Evolutionary conservation across 257 asterid genomes (phyloP).

Genomic region (Eucommia ulmoides): DNA sequence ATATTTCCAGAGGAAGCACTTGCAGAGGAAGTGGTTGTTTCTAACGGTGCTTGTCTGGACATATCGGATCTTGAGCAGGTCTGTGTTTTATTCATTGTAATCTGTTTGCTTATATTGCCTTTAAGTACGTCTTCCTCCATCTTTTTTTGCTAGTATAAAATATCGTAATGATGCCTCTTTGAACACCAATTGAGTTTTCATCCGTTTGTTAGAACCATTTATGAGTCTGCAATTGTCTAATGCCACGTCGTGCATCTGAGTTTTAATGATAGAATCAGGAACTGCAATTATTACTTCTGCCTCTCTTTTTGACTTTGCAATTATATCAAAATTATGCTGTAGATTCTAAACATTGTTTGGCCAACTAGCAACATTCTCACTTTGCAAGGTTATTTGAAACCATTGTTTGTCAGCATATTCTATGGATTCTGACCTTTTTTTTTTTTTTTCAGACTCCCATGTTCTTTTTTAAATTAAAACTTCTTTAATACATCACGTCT

Average conservation of each 20-base stretch:
- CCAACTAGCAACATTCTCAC: too few relatives aligned
- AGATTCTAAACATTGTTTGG: too few relatives aligned
- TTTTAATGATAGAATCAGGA: too few relatives aligned
- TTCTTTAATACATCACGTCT: too few relatives aligned
- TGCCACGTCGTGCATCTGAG: neutral
- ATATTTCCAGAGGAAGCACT: neutral
- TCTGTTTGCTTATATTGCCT: neutral
- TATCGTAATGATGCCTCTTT: neutral
- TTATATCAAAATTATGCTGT: too few relatives aligned
- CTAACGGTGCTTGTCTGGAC: neutral
- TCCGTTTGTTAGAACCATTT: neutral
- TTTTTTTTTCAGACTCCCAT: too few relatives aligned
- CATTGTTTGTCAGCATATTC: too few relatives aligned
- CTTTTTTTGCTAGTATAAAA: neutral
- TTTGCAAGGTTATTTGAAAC: too few relatives aligned
- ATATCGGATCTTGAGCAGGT: neutral
- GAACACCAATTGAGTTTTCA: neutral
- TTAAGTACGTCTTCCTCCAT: neutral
- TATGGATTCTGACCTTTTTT: too few relatives aligned
- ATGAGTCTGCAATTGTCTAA: neutral
- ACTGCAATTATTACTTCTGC: too few relatives aligned
- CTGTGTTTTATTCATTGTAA: neutral
- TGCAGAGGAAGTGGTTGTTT: constrained; percentile 1
- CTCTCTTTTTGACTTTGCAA: too few relatives aligned
- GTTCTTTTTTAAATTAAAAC: too few relatives aligned